Evolutionary conservation across 1,284 basidiomycete species (phyloP).

Genomic region (Ustilago vetiveriae): DNA sequence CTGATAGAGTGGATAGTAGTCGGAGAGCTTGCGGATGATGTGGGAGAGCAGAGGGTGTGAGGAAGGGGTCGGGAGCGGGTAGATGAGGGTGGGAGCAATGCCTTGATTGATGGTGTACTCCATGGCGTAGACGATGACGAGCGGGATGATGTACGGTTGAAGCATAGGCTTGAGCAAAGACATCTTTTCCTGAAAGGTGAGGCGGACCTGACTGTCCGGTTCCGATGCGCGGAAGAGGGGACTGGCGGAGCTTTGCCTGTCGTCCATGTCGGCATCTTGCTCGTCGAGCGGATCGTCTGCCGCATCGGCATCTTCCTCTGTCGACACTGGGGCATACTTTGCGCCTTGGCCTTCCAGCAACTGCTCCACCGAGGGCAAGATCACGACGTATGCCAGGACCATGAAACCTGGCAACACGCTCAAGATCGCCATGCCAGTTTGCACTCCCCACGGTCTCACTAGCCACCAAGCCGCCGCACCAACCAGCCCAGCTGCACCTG

Average conservation of each 20-base stretch:
- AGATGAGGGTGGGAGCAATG: slow-evolving; percentile 83
- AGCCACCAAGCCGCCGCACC: slow-evolving; percentile 97
- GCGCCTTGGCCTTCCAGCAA: slow-evolving; percentile 2
- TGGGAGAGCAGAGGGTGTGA: slow-evolving; percentile 75
- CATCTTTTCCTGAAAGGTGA: slow-evolving; percentile 61
- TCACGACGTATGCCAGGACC: slow-evolving; percentile 48
- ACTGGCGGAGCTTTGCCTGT: background rate
- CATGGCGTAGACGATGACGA: slow-evolving; percentile 64
- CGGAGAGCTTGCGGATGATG: slow-evolving; percentile 84
- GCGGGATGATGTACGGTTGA: slow-evolving; percentile 59
- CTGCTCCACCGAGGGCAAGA: slow-evolving; percentile 41
- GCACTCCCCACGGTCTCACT: slow-evolving; percentile 84
- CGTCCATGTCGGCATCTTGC: background rate
- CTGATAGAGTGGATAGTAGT: slow-evolving; percentile 84
- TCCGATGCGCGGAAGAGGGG: background rate
- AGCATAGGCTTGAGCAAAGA: slow-evolving; percentile 60
- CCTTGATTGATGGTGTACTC: slow-evolving; percentile 67
- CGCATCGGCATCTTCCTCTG: slow-evolving; percentile 3
- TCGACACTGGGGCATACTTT: slow-evolving; percentile 22
- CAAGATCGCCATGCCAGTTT: slow-evolving; percentile 76
- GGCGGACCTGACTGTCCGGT: slow-evolving; percentile 8
- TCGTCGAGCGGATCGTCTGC: background rate
- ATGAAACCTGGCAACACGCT: slow-evolving; percentile 57
- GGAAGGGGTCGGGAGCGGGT: slow-evolving; percentile 78
- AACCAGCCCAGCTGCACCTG: slow-evolving; percentile 90